Percentiles rank a stretch among this genome's conserved stretches.
Evolutionary conservation across 164 flowering plant species (phyloP).

Genomic region (Vitis amurensis): DNA sequence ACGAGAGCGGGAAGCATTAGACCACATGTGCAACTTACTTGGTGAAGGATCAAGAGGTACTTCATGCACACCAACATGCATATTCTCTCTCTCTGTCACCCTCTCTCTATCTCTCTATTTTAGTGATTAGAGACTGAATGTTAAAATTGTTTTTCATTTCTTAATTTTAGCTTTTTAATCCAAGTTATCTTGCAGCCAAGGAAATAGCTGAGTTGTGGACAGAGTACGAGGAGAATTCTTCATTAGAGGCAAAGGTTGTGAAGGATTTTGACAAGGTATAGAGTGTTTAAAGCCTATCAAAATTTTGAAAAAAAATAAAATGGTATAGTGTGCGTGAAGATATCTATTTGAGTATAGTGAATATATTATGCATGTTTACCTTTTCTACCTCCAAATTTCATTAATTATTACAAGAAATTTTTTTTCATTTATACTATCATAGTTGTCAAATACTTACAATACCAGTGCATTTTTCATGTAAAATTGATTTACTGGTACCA

Average conservation of each 20-base stretch:
- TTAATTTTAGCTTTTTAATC: neutral
- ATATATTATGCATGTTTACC: neutral
- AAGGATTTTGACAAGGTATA: conserved; percentile 95
- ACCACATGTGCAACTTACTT: conserved; percentile 78
- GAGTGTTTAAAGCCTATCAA: neutral
- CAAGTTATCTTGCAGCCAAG: conserved; percentile 50
- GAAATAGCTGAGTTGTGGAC: conserved; percentile 80
- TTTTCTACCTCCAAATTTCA: no score
- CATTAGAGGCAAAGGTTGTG: conserved; percentile 87
- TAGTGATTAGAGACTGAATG: neutral
- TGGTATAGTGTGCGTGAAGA: neutral
- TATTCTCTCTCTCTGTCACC: no score
- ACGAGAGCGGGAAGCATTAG: conserved; percentile 74
- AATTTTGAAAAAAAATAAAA: neutral
- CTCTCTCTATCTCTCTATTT: neutral
- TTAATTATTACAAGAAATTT: no score
- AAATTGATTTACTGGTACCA: no score
- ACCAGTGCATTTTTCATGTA: no score
- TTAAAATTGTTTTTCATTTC: neutral
- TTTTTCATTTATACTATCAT: no score
- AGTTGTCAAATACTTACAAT: no score
- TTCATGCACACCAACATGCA: no score
- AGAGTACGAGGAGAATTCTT: conserved; percentile 87
- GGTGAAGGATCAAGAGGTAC: conserved; percentile 89
- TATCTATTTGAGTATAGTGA: neutral